These are phyloP conservation scores for Brettanomyces bruxellensis DNA, from an alignment of 805 yeast species.

Conservation along the genomic window DNA sequence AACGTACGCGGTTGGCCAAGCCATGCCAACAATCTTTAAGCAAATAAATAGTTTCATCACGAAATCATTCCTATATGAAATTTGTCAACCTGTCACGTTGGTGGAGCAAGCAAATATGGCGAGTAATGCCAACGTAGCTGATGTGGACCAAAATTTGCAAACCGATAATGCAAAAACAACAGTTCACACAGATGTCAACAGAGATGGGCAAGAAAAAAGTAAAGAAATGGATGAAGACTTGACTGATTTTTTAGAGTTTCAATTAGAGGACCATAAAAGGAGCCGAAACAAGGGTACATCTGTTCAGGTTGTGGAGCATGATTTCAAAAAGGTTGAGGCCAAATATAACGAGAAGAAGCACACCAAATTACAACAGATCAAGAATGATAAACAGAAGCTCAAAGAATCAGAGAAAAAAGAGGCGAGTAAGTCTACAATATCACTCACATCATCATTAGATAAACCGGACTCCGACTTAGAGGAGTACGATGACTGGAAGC, in stretches of 20 bases:
- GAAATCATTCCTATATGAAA: too few species aligned
- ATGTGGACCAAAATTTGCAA: too few species aligned
- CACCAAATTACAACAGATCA: not conserved
- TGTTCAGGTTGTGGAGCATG: slow-evolving; percentile 13
- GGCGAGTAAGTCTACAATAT: not conserved
- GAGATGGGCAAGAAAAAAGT: not conserved
- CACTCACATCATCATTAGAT: not conserved
- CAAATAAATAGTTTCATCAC: too few species aligned
- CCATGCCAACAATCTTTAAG: too few species aligned
- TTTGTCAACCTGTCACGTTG: too few species aligned
- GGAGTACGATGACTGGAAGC: slow-evolving; percentile 65
- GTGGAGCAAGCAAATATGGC: too few species aligned
- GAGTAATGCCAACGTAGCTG: too few species aligned
- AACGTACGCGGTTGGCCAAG: too few species aligned
- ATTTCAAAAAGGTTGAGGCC: slow-evolving; percentile 6
- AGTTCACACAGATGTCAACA: not conserved
- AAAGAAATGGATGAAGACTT: slow-evolving; percentile 13
- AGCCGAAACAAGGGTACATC: slow-evolving; percentile 9
- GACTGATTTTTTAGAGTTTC: slow-evolving; percentile 22
- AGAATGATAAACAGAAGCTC: not conserved
- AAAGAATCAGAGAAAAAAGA: not conserved
- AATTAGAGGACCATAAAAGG: slow-evolving; percentile 8
- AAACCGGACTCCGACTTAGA: slow-evolving; percentile 11
- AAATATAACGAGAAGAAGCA: not conserved
- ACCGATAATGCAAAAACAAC: not conserved